Evolutionary conservation across 495 filamentous ascomycete genomes (phyloP).

Genomic region (Alectoria sarmentosa): DNA sequence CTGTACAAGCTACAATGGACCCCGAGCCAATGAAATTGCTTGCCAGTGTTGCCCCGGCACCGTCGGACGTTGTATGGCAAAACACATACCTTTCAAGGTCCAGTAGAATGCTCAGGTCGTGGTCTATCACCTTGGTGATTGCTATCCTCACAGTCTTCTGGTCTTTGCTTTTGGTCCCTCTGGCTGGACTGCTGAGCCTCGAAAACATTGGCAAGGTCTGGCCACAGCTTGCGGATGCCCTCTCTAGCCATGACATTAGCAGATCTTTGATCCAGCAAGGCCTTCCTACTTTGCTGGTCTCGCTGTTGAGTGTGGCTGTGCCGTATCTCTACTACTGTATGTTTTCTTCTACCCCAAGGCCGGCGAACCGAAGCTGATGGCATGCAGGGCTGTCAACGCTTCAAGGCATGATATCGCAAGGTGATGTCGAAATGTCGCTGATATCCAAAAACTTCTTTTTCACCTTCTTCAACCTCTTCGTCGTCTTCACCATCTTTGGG

Average conservation of each 20-base stretch:
- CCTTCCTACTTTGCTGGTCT: constrained; percentile 75
- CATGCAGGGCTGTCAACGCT: constrained; percentile 61
- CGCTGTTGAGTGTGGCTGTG: constrained; percentile 79
- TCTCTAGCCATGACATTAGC: constrained; percentile 58
- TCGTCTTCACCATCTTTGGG: constrained; percentile 87
- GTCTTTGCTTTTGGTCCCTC: constrained; percentile 73
- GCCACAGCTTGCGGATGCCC: constrained; percentile 58
- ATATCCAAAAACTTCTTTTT: constrained; percentile 99
- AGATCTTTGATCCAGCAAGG: constrained; percentile 78
- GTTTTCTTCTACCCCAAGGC: constrained; percentile 17
- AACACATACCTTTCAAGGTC: constrained; percentile 84
- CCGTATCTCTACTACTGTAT: constrained; percentile 91
- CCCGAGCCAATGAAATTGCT: constrained; percentile 79
- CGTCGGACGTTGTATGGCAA: constrained; percentile 82
- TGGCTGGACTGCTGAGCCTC: constrained; percentile 71
- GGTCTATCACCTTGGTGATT: constrained; percentile 77
- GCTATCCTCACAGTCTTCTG: constrained; percentile 79
- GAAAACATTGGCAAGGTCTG: constrained; percentile 67
- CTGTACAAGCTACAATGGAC: constrained; percentile 85
- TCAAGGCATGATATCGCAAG: constrained; percentile 92
- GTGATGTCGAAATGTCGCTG: constrained; percentile 88
- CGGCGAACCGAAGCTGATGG: constrained; percentile 12
- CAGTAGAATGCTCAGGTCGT: constrained; percentile 65
- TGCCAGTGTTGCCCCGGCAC: constrained; percentile 78
- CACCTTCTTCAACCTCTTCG: constrained; percentile 97